Evolutionary conservation across 2,329 filamentous ascomycete species (phyloP).

Genomic region (Penicillium crustosum): DNA sequence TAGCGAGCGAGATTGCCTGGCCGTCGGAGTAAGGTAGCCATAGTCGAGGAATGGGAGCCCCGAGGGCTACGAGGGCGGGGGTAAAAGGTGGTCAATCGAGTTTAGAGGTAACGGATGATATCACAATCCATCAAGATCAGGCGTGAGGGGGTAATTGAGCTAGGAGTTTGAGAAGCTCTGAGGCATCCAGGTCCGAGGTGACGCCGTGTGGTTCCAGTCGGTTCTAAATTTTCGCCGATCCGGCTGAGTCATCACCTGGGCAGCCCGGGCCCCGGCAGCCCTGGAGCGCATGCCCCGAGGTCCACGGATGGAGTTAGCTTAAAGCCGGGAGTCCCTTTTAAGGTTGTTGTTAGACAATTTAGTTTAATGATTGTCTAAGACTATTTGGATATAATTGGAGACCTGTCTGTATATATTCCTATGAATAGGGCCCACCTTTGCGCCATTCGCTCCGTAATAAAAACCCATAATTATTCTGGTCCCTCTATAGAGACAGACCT

Average conservation of each 20-base stretch:
- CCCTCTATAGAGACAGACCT: neutral
- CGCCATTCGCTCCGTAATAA: constrained; percentile 10
- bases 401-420: constrained; percentile 2
- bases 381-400: neutral
- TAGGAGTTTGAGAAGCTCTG: constrained; percentile 27
- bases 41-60: constrained; percentile 48
- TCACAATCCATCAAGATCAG: constrained; percentile 31
- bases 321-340: constrained; percentile 1
- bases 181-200: constrained; percentile 17
- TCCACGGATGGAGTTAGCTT: constrained; percentile 8
- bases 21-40: constrained; percentile 67
- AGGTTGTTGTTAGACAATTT: no score
- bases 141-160: constrained; percentile 14
- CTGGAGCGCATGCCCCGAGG: constrained; percentile 8
- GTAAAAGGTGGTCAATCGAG: constrained; percentile 25
- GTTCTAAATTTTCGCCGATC: constrained; percentile 33
- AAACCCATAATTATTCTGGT: neutral
- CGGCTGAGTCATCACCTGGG: constrained; percentile 36
- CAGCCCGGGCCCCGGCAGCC: no score
- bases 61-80: constrained; percentile 29
- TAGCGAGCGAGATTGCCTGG: constrained; percentile 65
- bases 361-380: neutral
- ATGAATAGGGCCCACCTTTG: neutral
- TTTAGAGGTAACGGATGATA: constrained; percentile 22
- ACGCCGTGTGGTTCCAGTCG: constrained; percentile 25